Evolutionary conservation across 495 filamentous ascomycete species (phyloP).

Genomic region (Tuber indicum): DNA sequence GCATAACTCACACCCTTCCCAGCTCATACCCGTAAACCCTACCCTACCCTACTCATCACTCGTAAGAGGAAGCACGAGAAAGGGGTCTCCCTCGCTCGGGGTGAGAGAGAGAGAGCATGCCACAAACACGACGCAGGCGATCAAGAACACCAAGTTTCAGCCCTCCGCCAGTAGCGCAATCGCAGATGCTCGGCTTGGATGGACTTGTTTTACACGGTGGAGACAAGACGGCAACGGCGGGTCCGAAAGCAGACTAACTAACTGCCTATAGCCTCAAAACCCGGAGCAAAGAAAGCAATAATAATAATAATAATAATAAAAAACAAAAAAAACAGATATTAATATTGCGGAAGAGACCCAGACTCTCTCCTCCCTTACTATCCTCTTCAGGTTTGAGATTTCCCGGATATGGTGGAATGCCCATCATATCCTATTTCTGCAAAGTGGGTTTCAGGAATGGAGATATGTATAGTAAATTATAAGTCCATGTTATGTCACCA

Average conservation of each 20-base stretch:
- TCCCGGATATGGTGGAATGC: not conserved
- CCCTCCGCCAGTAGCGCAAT: conserved; percentile 39
- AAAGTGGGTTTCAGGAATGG: not conserved
- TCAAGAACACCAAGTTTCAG: conserved; percentile 38
- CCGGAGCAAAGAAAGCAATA: not conserved
- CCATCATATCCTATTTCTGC: not conserved
- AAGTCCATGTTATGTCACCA: not conserved
- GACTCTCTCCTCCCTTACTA: not conserved
- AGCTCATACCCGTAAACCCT: not conserved
- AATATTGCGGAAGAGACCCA: not conserved
- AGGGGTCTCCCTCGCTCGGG: conserved; percentile 31
- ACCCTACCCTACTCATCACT: conserved; percentile 17
- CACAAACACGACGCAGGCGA: conserved; percentile 35
- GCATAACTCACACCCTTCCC: not conserved
- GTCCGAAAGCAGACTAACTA: conserved; percentile 13
- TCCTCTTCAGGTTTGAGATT: not conserved
- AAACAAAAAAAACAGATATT: not conserved
- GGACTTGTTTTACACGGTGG: conserved; percentile 18
- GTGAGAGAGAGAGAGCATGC: conserved; percentile 24
- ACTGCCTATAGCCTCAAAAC: not conserved
- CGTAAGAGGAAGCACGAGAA: conserved; percentile 18
- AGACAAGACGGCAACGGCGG: conserved; percentile 20
- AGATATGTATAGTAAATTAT: not conserved
- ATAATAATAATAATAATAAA: not conserved
- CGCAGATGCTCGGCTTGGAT: conserved; percentile 24